Base-by-base conservation (phyloP, 2,329 filamentous ascomycete genomes). In the Colletotrichum tamarilloi region DNA sequence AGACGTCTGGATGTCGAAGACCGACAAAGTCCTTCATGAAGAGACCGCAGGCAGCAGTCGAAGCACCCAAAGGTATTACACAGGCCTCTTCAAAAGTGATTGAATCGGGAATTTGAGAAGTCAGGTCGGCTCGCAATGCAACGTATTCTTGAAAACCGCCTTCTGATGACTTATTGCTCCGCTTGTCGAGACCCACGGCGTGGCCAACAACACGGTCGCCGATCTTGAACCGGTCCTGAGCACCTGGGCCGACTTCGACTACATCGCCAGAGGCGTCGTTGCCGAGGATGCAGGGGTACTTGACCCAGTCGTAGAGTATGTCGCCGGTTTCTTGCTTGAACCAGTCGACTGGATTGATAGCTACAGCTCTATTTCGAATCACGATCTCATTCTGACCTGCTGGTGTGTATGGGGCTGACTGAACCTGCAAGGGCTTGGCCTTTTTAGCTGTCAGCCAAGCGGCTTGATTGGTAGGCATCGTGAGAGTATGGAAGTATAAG, bases 251-350 rank as follows among this genome's bases (percentile, higher is more conserved):
- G n/a, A 80, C 76, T 42, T 78, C 72, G 56, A 77, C 52, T 4
- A 81, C 78, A n/a, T 77, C 75, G 19, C 80, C 80, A 32, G 80
- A 80, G 5, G 79, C 76, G 66, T 82, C 81, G 60, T 77, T 78
- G 35, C 81, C 80, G 19, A 79, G 76, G 32, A 86, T 77, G 24
- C 72, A 69, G 4, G 81, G 82, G 68, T 79, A 83, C 16, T 68
- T 72, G 53, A 68, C 73, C 69, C 65, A 77, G 35, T 70, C 74
- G 14, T 75, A 76, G 22, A 73, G 62, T n/a, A 74, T 64, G 49
- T 75, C 62, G 7, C 75, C 76, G 58, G 73, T 68, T 22, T 73
- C 60, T 58, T 80, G 78, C 14, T 79, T 77, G 46, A 73, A 67
- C 32, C 75, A 59, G 22, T 82, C 79, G 14, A 79, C 75, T 1